Evolutionary conservation across 2,329 filamentous ascomycete genomes (phyloP).

Genomic region (Fusarium sp.): DNA sequence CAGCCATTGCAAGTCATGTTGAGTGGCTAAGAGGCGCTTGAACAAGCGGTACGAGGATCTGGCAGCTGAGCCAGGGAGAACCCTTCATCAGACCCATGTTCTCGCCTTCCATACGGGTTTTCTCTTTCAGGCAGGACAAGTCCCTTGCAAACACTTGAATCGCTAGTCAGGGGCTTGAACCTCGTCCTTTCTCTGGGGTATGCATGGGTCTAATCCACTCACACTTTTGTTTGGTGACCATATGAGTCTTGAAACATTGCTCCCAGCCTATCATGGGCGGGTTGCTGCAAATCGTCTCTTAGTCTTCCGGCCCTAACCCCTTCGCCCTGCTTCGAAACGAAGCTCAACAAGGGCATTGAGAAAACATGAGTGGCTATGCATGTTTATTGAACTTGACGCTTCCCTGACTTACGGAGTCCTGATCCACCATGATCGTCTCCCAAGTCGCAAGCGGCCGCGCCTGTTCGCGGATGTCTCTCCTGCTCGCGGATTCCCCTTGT

Average conservation of each 20-base stretch:
- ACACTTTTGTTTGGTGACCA: conserved; percentile 46
- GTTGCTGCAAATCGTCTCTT: conserved; percentile 37
- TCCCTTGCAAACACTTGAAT: conserved; percentile 38
- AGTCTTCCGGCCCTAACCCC: conserved; percentile 50
- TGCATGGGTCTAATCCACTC: conserved; percentile 42
- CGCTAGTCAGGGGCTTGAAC: conserved; percentile 48
- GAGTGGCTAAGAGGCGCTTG: conserved; percentile 27
- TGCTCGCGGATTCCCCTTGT: conserved; percentile 31
- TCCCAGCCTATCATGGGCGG: conserved; percentile 51
- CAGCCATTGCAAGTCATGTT: conserved; percentile 26
- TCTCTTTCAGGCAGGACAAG: conserved; percentile 14
- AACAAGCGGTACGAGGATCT: conserved; percentile 23
- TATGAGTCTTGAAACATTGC: conserved; percentile 50
- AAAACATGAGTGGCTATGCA: conserved; percentile 45
- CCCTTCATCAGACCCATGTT: conserved; percentile 18
- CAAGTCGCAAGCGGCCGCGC: conserved; percentile 30
- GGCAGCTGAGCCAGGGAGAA: conserved; percentile 40
- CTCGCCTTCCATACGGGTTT: conserved; percentile 15
- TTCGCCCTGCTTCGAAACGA: conserved; percentile 59
- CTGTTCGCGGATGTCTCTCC: conserved; percentile 42
- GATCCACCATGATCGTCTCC: conserved; percentile 39
- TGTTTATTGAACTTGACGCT: conserved; percentile 45
- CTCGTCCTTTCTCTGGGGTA: conserved; percentile 39
- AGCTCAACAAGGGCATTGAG: conserved; percentile 41
- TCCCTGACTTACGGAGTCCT: conserved; percentile 48